Evolutionary conservation across 371 early-diverging fungal species (phyloP), one percentile per base, ranked within the genome.

Genomic region (Mucor saturninus): DNA sequence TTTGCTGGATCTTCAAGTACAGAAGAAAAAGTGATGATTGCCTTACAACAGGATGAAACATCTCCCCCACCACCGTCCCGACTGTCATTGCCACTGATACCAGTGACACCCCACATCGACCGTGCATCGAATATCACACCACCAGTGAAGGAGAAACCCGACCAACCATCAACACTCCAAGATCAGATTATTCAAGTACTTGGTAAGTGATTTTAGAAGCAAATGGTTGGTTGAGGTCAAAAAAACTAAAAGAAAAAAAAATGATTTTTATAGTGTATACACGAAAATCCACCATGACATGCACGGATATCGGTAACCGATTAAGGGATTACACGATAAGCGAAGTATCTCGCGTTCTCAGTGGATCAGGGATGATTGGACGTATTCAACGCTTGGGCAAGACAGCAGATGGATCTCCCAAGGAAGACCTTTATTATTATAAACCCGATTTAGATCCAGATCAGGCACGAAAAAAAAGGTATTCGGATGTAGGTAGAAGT

Each of bases 361-460:
- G 5, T 6, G 35, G 3, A n/a, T 65, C 65, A 32, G 13, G 60
- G 2, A 37, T 56, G 15, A 67, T 72, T 56, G 83, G 81, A 59
- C 75, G 80, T 50, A 73, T 83, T 29, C 69, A 73, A 15, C 70
- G 83, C 51, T 72, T 66, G 54, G 83, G 83, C 40, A 83, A 81
- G 58, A 80, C 79, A 7, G 83, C 83, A 8, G 79, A 83, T 60
- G 81, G 81, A 59, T 76, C 79, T n/a, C 80, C 81, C 1, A 71
- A 81, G 55, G 83, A 83, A 59, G 74, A 72, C 56, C 68, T 81
- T 45, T 81, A 75, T 67, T 83, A 81, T 52, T 83, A 83, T 54
- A 74, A 76, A 39, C 65, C 80, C 9, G 83, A 83, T 26, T 51
- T 63, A 29, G 83, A 83, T 58, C 73, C 67, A 5, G 61, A 69